phyloP scores from a whole-genome alignment of 1,284 basidiomycete species.

The Naganishia cerealis region DNA sequence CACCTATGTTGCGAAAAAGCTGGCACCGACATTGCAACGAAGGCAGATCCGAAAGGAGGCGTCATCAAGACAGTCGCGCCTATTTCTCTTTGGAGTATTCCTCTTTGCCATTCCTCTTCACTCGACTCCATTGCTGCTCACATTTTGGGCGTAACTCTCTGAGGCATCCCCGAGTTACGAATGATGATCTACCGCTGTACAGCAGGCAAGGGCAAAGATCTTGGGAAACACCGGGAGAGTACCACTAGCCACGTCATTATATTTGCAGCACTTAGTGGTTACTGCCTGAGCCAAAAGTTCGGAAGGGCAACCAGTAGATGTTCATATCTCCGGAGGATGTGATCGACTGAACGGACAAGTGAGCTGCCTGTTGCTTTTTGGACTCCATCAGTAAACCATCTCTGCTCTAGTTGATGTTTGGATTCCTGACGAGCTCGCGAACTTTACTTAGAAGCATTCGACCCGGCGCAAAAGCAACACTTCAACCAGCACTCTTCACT shows the following conservation, averaged over 20 bases:
- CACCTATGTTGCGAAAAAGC: too few species aligned
- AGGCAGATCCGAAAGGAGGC: background rate
- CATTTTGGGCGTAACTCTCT: too few species aligned
- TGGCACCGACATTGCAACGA: too few species aligned
- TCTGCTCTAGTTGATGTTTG: background rate
- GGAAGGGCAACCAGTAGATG: background rate
- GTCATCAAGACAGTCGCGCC: background rate
- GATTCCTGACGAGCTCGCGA: slow-evolving; percentile 4
- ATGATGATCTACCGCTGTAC: background rate
- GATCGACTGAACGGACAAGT: too few species aligned
- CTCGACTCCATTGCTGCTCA: too few species aligned
- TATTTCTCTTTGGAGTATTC: too few species aligned
- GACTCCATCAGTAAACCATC: background rate
- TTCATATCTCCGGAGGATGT: background rate
- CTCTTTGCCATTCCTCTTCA: too few species aligned
- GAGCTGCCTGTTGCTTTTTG: background rate
- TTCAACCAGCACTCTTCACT: background rate
- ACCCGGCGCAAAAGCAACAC: background rate
- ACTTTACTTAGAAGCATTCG: background rate
- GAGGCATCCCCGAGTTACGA: too few species aligned
- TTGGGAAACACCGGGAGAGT: background rate
- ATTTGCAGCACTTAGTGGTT: background rate
- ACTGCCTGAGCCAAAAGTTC: slow-evolving; percentile 5
- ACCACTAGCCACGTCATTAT: background rate
- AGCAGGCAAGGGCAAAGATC: background rate